Evolutionary conservation across 129 eudicot genomes (phyloP), one percentile per base, ranked within the genome.

Genomic region (Chrysanthemum makinoi): DNA sequence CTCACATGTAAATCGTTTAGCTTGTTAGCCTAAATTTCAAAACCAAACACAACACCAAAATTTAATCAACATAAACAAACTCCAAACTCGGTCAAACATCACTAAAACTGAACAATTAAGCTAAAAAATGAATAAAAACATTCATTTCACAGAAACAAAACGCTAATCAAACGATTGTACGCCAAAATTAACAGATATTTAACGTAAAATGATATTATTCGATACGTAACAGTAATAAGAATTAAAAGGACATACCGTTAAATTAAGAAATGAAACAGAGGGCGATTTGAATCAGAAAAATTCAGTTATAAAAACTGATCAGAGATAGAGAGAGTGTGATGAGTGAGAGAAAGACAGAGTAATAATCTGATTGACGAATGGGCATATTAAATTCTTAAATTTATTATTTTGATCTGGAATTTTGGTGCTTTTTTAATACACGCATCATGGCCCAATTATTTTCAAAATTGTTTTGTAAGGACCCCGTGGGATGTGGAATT

Each of bases 401-500:
- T 39, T 39, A 6, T 39, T 39, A 69, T 77, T 53, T 78, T 78
- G 73, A 78, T 78, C 81, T 71, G 68, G 51, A 72, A 60, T 62
- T 70, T 60, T 77, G 13, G n/a, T 26, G 54, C 8, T 70, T 77
- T n/a, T 54, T 64, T 24, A 75, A 11, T 58, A 62, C 5, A n/a
- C 14, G 74, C 17, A 78, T 71, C 73, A 78, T 71, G 68, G 68
- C 77, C 77, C 82, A 65, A 71, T 78, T 64, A 55, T 78, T 77
- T 64, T 49, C 26, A 63, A 28, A 71, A 46, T 26, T 28, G 20
- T 71, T 78, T 78, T 62, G 72, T 2, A 65, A 26, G 26, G 24
- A 17, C 35, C 64, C 51, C 76, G 17, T 14, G 44, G 15, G 51
- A 70, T 70, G 2, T 17, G 26, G 5, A 4, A 24, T 8, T 70